A percentile compares a stretch with the other conserved stretches of the same genome.
phyloP scores from a whole-genome alignment of 2,329 filamentous ascomycete genomes.

The Monilinia aucupariae region DNA sequence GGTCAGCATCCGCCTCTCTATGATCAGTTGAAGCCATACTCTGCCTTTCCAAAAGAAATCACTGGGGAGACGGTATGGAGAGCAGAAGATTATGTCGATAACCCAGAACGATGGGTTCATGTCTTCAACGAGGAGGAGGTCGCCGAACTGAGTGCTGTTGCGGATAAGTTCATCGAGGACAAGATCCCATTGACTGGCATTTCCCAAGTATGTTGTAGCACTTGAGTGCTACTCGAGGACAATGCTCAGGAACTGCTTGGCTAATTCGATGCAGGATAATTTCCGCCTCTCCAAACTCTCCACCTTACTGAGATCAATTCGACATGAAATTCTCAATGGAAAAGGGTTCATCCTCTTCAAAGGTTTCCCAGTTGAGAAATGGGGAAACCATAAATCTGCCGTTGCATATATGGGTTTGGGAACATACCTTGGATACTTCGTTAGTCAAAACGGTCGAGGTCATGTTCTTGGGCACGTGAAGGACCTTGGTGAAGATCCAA shows the following conservation, averaged over 20 bases:
- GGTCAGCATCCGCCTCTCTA: conserved; percentile 69
- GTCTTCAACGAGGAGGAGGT: conserved; percentile 61
- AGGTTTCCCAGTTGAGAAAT: conserved; percentile 68
- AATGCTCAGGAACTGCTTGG: not conserved
- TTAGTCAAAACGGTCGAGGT: conserved; percentile 77
- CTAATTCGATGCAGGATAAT: conserved; percentile 37
- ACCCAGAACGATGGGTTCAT: conserved; percentile 58
- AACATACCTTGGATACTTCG: conserved; percentile 80
- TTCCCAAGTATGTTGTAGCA: conserved; percentile 42
- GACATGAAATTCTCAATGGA: conserved; percentile 67
- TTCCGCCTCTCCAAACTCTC: conserved; percentile 57
- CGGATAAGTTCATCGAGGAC: conserved; percentile 63
- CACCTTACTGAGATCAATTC: conserved; percentile 48
- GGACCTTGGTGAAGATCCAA: conserved; percentile 59
- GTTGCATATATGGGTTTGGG: conserved; percentile 88
- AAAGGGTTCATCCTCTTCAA: conserved; percentile 91
- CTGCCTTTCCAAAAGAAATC: conserved; percentile 65
- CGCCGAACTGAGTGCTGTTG: conserved; percentile 57
- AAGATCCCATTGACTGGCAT: conserved; percentile 68
- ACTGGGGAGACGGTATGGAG: conserved; percentile 69
- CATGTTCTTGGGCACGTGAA: conserved; percentile 88
- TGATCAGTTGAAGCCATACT: conserved; percentile 59
- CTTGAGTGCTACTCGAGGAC: not conserved
- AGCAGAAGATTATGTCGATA: conserved; percentile 36
- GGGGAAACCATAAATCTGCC: conserved; percentile 74